Conservation (phyloP, 805 yeast genomes). For the Zygotorulaspora chibaensis region DNA sequence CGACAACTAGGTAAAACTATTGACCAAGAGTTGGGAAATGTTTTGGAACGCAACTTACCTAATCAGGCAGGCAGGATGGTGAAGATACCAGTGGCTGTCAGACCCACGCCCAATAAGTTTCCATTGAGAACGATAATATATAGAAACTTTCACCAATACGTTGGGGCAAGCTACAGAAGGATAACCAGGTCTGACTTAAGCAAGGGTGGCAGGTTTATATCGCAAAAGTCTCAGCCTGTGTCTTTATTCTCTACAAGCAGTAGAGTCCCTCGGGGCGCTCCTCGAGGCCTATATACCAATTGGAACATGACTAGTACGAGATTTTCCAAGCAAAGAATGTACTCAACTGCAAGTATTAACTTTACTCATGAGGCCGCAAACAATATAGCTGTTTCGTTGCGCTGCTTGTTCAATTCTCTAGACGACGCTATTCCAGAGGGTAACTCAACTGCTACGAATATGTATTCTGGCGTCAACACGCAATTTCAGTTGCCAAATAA, state of each 20-base stretch:
- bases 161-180: not conserved
- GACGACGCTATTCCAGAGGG: constrained; percentile 27
- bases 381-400: constrained; percentile 49
- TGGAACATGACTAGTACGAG: constrained; percentile 20
- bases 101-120: constrained; percentile 9
- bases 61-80: constrained; percentile 12
- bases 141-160: constrained; percentile 4
- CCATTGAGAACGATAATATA: constrained; percentile 2
- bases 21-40: constrained; percentile 17
- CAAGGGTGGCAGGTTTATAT: not conserved
- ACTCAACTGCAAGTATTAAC: constrained; percentile 21
- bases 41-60: constrained; percentile 16
- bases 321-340: constrained; percentile 15
- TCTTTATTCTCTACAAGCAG: constrained; percentile 12
- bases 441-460: constrained; percentile 13
- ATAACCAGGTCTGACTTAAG: not conserved
- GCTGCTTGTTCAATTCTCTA: constrained; percentile 37
- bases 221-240: constrained; percentile 1
- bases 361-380: constrained; percentile 52
- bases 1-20: constrained; percentile 20
- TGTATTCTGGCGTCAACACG: not conserved
- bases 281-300: constrained; percentile 21
- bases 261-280: constrained; percentile 17
- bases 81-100: constrained; percentile 18
- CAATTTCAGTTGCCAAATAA: constrained; percentile 3